Base-by-base conservation (phyloP, 176 grass and related monocot genomes). In the Tillandsia fasciculata region DNA sequence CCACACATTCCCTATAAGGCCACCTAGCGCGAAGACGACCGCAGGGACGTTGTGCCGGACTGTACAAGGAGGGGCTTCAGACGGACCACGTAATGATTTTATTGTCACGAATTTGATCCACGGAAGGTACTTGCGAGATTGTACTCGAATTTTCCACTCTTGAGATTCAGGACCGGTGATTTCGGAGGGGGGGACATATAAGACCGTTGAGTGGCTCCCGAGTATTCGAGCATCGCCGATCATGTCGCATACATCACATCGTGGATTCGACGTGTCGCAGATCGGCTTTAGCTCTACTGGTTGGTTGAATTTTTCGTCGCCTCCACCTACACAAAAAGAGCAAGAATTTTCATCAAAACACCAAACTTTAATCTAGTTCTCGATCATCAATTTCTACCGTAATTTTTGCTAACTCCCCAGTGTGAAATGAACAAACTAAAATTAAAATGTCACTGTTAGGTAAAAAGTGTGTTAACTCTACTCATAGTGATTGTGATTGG, bases 1-100 rank as follows among this genome's bases (percentile, higher is more conserved):
- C 85, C 89, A 91, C 65, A 63, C 48, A 52, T 91, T 91, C 28
- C 79, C 83, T n/a, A 85, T 91, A 3, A 91, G 78, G 20, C 85
- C 82, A 69, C 87, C 87, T 33, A 91, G 82, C 8, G 89, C 81
- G 68, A 91, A 88, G 26, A 91, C 85, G 26, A 88, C 20, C 23
- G 82, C 78, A 0, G 72, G 75, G n/a, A 91, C 33, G 14, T 48
- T 63, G 64, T 88, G 76, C 54, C 22, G 50, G 22, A 77, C 82
- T 56, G 82, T 79, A 70, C 89, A 91, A 61, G 10, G 64, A n/a
- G 89, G 82, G 10, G 85, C 85, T 15, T 48, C 64, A 5, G 42
- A 54, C 17, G 88, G 78, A 8, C 74, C 63, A 56, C 69, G 76
- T 24, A 91, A 10, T 0, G 85, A 74, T 72, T 22, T 79, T 1